phyloP scores from a whole-genome alignment of 2,329 filamentous ascomycete species.

The Fusarium bactridioides region DNA sequence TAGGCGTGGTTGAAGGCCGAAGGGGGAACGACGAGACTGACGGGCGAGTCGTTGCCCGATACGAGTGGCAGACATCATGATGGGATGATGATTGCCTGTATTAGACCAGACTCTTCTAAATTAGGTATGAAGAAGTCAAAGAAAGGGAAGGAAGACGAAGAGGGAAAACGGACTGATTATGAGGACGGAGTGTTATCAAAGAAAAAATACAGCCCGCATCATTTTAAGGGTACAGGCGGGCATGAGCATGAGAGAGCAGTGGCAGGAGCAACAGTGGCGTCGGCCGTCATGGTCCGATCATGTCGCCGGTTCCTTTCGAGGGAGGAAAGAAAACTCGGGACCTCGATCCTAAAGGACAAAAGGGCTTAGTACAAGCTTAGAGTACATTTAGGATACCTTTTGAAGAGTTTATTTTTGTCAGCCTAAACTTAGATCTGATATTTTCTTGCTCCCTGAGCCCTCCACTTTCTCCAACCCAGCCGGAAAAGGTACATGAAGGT shows the following conservation, averaged over 20 bases:
- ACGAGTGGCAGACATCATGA: conserved; percentile 41
- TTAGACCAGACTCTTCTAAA: conserved; percentile 1
- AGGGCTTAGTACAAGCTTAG: not conserved
- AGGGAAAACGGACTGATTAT: not conserved
- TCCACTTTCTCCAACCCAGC: conserved; percentile 8
- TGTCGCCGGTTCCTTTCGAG: conserved; percentile 1
- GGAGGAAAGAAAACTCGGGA: not conserved
- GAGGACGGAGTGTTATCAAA: conserved; percentile 1
- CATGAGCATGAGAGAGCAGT: not conserved
- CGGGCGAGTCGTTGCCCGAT: conserved; percentile 40
- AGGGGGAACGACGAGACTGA: conserved; percentile 32
- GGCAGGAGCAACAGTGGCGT: conserved; percentile 18
- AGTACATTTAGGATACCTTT: not conserved
- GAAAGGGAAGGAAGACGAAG: not conserved
- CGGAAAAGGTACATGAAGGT: conserved; percentile 28
- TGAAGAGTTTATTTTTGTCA: not conserved
- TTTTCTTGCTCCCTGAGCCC: not conserved
- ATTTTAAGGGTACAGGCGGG: conserved; percentile 22
- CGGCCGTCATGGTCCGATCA: conserved; percentile 35
- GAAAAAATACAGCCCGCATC: not conserved
- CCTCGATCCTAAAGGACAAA: not conserved
- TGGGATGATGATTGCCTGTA: conserved; percentile 10
- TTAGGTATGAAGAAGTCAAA: not conserved
- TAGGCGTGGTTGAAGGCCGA: conserved; percentile 31
- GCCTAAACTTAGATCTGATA: not conserved